Evolutionary conservation across 2,329 filamentous ascomycete genomes (phyloP).

Genomic region (Elsinoe arachidis): DNA sequence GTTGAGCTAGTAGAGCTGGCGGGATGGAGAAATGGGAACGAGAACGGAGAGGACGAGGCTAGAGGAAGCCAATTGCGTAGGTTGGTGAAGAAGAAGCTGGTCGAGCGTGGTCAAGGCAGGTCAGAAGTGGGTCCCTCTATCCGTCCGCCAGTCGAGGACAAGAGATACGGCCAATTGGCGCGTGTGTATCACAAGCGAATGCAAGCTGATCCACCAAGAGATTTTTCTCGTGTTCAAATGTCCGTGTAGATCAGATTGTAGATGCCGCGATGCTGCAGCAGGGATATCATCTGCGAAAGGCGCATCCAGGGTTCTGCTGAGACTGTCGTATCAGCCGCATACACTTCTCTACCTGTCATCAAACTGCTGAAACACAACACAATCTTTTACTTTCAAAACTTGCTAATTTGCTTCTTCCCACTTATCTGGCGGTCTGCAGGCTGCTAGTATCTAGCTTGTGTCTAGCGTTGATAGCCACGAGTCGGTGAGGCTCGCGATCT

Average conservation of each 20-base stretch:
- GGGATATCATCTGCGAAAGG: not conserved
- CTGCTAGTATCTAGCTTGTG: not conserved
- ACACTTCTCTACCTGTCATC: not conserved
- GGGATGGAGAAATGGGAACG: not conserved
- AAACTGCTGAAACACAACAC: slow-evolving; percentile 8
- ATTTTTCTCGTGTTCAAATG: not conserved
- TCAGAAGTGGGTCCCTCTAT: too few species aligned
- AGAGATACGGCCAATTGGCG: not conserved
- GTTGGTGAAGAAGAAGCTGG: not conserved
- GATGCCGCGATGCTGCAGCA: not conserved
- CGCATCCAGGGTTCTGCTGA: slow-evolving; percentile 8
- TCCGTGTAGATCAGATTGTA: not conserved
- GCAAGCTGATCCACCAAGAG: not conserved
- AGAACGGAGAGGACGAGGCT: not conserved
- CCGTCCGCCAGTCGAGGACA: too few species aligned
- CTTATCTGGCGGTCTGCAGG: not conserved
- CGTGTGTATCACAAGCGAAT: not conserved
- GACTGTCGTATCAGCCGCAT: slow-evolving; percentile 6
- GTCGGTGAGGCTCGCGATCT: slow-evolving; percentile 10
- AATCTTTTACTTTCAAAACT: not conserved
- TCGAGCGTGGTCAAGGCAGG: too few species aligned
- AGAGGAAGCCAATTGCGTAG: slow-evolving; percentile 10
- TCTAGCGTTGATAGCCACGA: slow-evolving; percentile 2
- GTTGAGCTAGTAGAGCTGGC: not conserved
- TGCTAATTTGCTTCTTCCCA: not conserved